These are phyloP conservation scores for Coccomyxa sp. DNA, from an alignment of 139 green algal species.

Conservation along the genomic window DNA sequence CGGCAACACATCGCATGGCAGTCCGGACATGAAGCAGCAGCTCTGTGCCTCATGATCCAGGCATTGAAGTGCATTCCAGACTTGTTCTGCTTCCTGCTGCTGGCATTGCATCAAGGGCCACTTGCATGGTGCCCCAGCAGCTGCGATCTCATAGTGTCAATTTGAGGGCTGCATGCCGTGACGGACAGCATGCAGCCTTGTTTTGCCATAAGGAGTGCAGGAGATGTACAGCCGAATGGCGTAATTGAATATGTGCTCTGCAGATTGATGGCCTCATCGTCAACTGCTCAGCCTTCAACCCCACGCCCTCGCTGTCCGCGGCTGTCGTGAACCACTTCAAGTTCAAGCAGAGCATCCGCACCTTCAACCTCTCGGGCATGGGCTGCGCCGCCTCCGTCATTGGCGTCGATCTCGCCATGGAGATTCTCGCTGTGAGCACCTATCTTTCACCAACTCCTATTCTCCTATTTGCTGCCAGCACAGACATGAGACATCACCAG, in stretches of 20 bases:
- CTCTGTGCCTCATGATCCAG: background rate
- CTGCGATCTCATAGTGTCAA: background rate
- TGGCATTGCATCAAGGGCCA: background rate
- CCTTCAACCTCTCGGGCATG: constrained; percentile 55
- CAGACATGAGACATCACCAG: background rate
- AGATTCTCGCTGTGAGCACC: constrained; percentile 17
- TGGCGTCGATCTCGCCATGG: constrained; percentile 65
- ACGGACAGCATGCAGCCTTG: background rate
- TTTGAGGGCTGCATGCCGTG: background rate
- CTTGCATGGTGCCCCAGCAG: no score
- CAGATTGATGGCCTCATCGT: constrained; percentile 1
- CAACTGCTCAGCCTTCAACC: constrained; percentile 90
- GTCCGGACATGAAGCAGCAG: background rate
- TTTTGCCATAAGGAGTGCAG: background rate
- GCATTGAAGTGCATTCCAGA: background rate
- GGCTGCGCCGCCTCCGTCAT: constrained; percentile 68
- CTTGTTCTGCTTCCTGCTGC: background rate
- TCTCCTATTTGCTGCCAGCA: background rate
- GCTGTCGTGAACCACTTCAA: constrained; percentile 61
- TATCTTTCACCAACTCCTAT: background rate
- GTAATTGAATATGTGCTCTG: no score
- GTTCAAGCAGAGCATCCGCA: constrained; percentile 7
- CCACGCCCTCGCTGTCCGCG: constrained; percentile 59
- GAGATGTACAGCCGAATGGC: background rate
- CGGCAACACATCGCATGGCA: background rate